Conservation (phyloP, 2,329 filamentous ascomycete species). For the Colletotrichum aenigma region DNA sequence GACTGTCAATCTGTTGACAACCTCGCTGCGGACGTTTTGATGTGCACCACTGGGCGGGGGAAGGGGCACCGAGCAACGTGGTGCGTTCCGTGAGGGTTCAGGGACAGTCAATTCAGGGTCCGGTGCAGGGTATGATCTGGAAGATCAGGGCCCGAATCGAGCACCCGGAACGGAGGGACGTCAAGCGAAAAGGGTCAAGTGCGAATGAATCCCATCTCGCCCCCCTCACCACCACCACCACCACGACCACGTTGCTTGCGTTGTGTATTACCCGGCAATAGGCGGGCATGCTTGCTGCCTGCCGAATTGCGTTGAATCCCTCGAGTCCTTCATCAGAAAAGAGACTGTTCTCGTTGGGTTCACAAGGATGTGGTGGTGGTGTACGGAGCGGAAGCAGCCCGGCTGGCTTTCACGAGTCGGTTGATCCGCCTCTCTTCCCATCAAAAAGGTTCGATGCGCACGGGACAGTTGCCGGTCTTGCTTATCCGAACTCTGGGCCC, state of each 20-base stretch:
- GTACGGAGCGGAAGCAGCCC: neutral
- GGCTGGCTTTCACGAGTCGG: neutral
- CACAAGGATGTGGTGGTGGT: neutral
- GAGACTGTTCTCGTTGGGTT: neutral
- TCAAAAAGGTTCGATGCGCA: constrained; percentile 1
- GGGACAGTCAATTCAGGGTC: constrained; percentile 9
- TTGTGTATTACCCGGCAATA: neutral
- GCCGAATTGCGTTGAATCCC: neutral
- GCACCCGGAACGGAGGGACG: neutral
- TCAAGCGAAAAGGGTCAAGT: neutral
- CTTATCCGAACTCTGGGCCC: constrained; percentile 11
- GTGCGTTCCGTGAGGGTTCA: neutral
- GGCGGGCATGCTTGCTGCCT: neutral
- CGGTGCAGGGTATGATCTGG: neutral
- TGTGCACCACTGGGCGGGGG: neutral
- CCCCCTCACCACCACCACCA: neutral
- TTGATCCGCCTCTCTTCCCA: neutral
- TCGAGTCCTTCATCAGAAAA: neutral
- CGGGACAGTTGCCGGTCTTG: constrained; percentile 6
- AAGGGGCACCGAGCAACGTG: neutral
- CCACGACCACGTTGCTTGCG: neutral
- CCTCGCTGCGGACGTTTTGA: neutral
- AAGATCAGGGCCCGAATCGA: constrained; percentile 11
- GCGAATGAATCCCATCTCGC: neutral
- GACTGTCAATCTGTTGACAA: neutral